Base-by-base conservation (phyloP, 306 rosid genomes). In the Canavalia ensiformis region DNA sequence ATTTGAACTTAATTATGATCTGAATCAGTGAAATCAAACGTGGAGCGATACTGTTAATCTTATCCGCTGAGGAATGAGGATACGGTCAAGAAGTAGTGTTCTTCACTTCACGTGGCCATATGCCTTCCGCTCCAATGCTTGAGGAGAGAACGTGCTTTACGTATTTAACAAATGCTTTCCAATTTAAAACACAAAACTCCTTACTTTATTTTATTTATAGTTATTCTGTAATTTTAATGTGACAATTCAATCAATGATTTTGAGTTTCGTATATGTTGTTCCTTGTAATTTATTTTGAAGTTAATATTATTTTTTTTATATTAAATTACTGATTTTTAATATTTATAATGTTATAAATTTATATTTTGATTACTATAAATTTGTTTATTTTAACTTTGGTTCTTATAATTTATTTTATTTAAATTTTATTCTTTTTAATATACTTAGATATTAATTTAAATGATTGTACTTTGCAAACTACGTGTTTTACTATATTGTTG, bases 31-130 rank as follows among this genome's bases (percentile, higher is more conserved):
- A 18, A 18, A 18, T 18, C 18, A 18, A 37, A 37, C 54, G 68
- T 74, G 55, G 41, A 6, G 28, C 0, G 54, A 59, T 44, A 29
- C 69, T 68, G 86, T 81, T 76, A 46, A 60, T 80, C 91, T 83
- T 84, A 84, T 90, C 91, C 88, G 57, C 30, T 3, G 0, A 4
- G 42, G 13, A 7, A 8, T 3, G 0, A 4, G 42, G 13, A 7
- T 28, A 30, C 57, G 29, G 28, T 28, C 73, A 25, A 7, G 9
- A 25, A 7, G 64, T 2, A 57, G 18, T 31, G 66, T 59, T 55
- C 52, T 49, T 11, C 35, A 1, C 18, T 13, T 68, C 94, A 88
- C 90, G 75, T 90, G 91, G 28, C 4, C 66, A 64, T 86, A 82
- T 86, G 84, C 90, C 34, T 60, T 81, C 84, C 54, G 69, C 81